Evolutionary conservation across 805 yeast species (phyloP), one percentile per base, ranked within the genome.

Genomic region (Wickerhamomyces queroliae): DNA sequence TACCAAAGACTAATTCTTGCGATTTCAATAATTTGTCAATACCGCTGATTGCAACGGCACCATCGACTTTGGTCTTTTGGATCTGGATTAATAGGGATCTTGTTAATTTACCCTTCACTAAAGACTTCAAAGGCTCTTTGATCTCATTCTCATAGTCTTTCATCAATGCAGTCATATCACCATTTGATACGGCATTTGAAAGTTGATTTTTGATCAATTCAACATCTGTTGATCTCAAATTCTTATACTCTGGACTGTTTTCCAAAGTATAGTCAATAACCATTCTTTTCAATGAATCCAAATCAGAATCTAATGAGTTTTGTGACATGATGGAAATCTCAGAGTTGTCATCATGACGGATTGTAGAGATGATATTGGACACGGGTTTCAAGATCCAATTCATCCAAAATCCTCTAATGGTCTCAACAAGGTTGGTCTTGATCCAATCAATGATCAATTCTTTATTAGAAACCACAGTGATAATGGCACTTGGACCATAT

Each of bases 21-120:
- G 93, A 82, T 59, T 88, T 83, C 33, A 93, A 70, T 48, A 91
- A 66, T 56, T 85, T 82, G 61, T 93, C 98, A 45, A 93, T 90
- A 8, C 98, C 98, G 49, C 74, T 77, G 44, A 91, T 74, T 0
- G 96, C 98, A 5, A 89, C 66, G 27, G 85, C 89, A 8, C 95
- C 96, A 58, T 91, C 99, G 7, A 93, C 97, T 61, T 91, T 91
- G 11, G 95, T 83, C 62, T 93, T 91, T 59, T 91, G 99, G n/a
- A 93, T 69, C 60, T 93, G 98, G 45, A 91, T 90, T 53, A 93
- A 64, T 34, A 93, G 59, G 13, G 90, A 79, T 39, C 95, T 71
- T 8, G 89, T 61, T 47, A 91, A 70, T 41, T 80, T 76, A 4
- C 98, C 99, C 12, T 63, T 61, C 2, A 64, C 41, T 3, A 89